Percentiles rank a stretch among this genome's conserved stretches.
Evolutionary conservation across 2,329 filamentous ascomycete genomes (phyloP).

Genomic region (Chlorencoelia australis): DNA sequence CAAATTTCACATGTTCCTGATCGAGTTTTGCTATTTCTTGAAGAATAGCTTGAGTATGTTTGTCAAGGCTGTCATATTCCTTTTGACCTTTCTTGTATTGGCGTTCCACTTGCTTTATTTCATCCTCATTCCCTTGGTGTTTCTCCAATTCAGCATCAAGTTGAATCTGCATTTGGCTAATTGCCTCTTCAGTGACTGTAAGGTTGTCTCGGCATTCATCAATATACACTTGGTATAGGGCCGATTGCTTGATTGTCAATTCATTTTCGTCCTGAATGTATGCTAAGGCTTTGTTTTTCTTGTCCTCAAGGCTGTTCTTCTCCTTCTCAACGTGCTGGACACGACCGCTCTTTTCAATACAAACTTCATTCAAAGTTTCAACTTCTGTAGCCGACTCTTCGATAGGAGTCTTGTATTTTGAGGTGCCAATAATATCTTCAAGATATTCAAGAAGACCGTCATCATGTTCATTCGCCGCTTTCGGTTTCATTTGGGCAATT

Average conservation of each 20-base stretch:
- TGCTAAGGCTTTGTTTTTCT: slow-evolving; percentile 87
- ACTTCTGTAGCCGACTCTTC: slow-evolving; percentile 88
- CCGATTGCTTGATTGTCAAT: slow-evolving; percentile 76
- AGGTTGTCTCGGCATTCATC: slow-evolving; percentile 84
- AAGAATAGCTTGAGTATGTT: slow-evolving; percentile 64
- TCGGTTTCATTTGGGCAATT: slow-evolving; percentile 98
- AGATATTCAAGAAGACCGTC: slow-evolving; percentile 94
- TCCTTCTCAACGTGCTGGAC: slow-evolving; percentile 98
- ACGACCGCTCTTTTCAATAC: slow-evolving; percentile 85
- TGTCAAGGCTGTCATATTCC: slow-evolving; percentile 73
- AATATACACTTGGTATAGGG: slow-evolving; percentile 86
- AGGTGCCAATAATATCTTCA: slow-evolving; percentile 97
- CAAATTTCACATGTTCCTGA: slow-evolving; percentile 93
- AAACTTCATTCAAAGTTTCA: slow-evolving; percentile 87
- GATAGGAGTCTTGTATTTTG: slow-evolving; percentile 95
- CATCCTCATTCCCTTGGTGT: slow-evolving; percentile 78
- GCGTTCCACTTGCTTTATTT: slow-evolving; percentile 83
- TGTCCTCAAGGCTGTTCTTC: slow-evolving; percentile 83
- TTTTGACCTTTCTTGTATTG: slow-evolving; percentile 74
- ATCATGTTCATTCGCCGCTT: slow-evolving; percentile 89
- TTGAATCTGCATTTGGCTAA: slow-evolving; percentile 79
- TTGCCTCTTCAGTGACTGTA: slow-evolving; percentile 78
- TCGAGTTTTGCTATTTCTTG: slow-evolving; percentile 91
- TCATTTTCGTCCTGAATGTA: slow-evolving; percentile 93
- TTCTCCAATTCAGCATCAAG: slow-evolving; percentile 83